Percentiles rank a stretch among this genome's conserved stretches.
These are phyloP conservation scores for Rubus parviflorus DNA, from an alignment of 306 rosid species.

Conservation along the genomic window DNA sequence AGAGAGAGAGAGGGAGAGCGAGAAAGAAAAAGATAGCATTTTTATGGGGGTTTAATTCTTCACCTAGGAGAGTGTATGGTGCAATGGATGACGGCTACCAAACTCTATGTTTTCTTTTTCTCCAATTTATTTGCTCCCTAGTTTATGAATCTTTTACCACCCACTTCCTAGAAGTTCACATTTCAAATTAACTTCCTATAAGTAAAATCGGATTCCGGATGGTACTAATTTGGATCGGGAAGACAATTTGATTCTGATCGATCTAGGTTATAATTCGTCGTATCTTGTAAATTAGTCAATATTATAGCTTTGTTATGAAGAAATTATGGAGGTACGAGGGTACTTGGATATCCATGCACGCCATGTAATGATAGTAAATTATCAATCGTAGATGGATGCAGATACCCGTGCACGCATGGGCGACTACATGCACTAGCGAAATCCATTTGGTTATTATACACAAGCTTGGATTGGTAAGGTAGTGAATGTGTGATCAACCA, in stretches of 20 bases:
- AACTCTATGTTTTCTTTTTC: constrained; percentile 23
- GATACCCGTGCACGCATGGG: neutral
- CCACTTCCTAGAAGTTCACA: neutral
- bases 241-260: neutral
- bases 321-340: too few species aligned
- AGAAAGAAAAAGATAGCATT: constrained; percentile 21
- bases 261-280: neutral
- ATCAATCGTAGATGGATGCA: neutral
- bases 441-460: neutral
- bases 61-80: constrained; percentile 28
- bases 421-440: neutral
- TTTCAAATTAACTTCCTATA: neutral
- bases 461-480: neutral
- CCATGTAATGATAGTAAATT: too few species aligned
- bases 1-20: constrained; percentile 24
- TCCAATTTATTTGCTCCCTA: neutral
- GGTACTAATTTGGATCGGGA: neutral
- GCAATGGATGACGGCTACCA: constrained; percentile 74
- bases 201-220: neutral
- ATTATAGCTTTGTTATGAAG: too few species aligned
- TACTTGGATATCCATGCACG: too few species aligned
- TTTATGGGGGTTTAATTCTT: constrained; percentile 30
- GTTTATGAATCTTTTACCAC: constrained; percentile 5
- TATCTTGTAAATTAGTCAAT: neutral
- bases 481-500: neutral